Base-by-base conservation (phyloP, 2,329 filamentous ascomycete genomes). In the Apiospora arundinis region DNA sequence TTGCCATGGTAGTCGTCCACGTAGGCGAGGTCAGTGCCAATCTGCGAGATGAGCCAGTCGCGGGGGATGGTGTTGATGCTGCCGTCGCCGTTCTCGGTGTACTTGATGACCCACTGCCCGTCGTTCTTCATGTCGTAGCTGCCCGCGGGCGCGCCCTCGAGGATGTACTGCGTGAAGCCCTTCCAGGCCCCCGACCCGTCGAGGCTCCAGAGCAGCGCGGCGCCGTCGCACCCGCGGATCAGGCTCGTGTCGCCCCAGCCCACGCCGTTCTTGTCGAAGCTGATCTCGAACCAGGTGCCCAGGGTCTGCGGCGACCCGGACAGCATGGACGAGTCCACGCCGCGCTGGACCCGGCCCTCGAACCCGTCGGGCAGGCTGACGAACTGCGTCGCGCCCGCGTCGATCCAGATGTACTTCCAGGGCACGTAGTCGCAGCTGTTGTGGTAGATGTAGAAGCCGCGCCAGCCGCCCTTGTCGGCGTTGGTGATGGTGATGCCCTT, bases 191-290 rank as follows among this genome's bases (percentile, higher is more conserved):
- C 71, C 32, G 73, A 72, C 32, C 73, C 73, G 63, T 78, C 77
- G 32, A 71, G 67, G 25, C 74, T 70, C 74, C 74, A 76, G 21
- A 75, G 70, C 68, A 77, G 28, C 16, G 73, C 71, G 23, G 68
- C 71, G 42, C 78, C 78, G 68, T 79, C 77, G 70, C 75, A 77
- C 52, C 77, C 77, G 8, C 77, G 73, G 67, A 79, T 79, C n/a
- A 78, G 70, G n/a, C 75, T 77, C 9, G 78, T 73, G 37, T 79
- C 78, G 23, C 68, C 74, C 76, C 77, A 79, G 63, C 71, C 74
- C 37, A 73, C 69, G 56, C 73, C 74, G 56, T 73, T 66, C 28
- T 65, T 25, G 74, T 78, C 75, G 67, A 75, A 73, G 42, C 72
- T 74, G 37, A 79, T 63, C 72, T 79, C 76, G 45, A 78, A 73